Base-by-base conservation (phyloP, 2,329 filamentous ascomycete species). In the Epichloe brachyelytri region DNA sequence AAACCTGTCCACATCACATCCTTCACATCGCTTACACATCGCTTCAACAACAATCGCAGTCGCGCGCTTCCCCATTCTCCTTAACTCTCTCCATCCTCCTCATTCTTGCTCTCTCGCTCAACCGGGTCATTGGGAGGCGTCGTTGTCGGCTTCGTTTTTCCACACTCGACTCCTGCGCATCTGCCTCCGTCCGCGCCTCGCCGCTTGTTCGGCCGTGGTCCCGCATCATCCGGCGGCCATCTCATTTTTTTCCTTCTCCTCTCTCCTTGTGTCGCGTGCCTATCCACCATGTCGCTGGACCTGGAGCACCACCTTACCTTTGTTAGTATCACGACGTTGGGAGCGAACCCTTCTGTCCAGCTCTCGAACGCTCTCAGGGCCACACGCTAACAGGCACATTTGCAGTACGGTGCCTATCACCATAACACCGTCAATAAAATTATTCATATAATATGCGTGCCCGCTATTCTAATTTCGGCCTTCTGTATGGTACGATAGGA, bases 381-480 rank as follows among this genome's bases (percentile, higher is more conserved):
- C 17, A 45, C 37, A 46, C 15, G 40, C 43, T 46, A 17, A 51
- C 50, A 46, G 11, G 43, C 46, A 39, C 5, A 37, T 46, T 14
- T 30, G 41, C 58, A 93, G 87, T 93, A 93, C 72, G 87, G 86
- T 65, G 79, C 85, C 53, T 91, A 93, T 64, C 87, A 93, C 68
- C 81, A 86, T 63, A 83, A 91, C 68, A 70, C 78, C 45, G 78
- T 86, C 68, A 93, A 93, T 65, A 71, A 90, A 53, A 75, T 74
- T 57, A 90, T 93, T 62, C 87, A 93, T 66, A 83, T 89, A 71
- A 72, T 80, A 53, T 91, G 85, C 64, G 86, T 93, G 51, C 87
- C 87, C 43, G 67, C 86, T 50, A 85, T 93, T 52, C 69, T 91
- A 49, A 75, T 86, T 62, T 83, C 85, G 2, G 77, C 73, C 39